phyloP scores from a whole-genome alignment of 345 rosid genomes.

The Gossypium longicalyx region DNA sequence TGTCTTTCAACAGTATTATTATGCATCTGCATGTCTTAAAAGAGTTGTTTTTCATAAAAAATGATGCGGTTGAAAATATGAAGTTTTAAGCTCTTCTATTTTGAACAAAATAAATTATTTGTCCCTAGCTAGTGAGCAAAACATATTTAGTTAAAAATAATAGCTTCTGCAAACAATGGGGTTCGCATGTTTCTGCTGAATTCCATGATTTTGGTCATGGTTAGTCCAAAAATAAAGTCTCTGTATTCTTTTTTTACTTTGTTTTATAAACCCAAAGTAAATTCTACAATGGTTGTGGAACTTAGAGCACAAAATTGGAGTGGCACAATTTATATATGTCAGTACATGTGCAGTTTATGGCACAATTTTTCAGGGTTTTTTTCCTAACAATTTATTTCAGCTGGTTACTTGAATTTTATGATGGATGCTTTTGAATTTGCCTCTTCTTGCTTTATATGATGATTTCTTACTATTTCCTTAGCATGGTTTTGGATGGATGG shows the following conservation, averaged over 20 bases:
- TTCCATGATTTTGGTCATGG: background rate
- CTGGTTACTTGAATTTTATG: background rate
- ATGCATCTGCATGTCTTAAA: too few species aligned
- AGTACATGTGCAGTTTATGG: background rate
- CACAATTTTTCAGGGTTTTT: background rate
- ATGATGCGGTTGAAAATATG: slow-evolving; percentile 20
- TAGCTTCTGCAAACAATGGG: background rate
- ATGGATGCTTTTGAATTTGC: background rate
- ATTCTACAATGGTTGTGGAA: too few species aligned
- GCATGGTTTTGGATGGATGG: too few species aligned
- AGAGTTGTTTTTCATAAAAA: too few species aligned
- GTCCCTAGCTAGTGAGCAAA: background rate
- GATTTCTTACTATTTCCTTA: too few species aligned
- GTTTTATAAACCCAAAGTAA: too few species aligned
- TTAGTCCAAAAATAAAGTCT: background rate
- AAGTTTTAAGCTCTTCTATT: background rate
- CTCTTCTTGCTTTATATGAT: too few species aligned
- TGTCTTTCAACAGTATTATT: too few species aligned
- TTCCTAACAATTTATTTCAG: background rate
- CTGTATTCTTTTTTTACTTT: background rate
- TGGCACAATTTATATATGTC: background rate
- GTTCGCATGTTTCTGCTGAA: background rate
- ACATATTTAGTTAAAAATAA: background rate
- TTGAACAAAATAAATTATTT: slow-evolving; percentile 22
- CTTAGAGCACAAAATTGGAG: too few species aligned